Evolutionary conservation across 192 early-diverging fungal species (phyloP).

Genomic region (Umbelopsis isabellina): DNA sequence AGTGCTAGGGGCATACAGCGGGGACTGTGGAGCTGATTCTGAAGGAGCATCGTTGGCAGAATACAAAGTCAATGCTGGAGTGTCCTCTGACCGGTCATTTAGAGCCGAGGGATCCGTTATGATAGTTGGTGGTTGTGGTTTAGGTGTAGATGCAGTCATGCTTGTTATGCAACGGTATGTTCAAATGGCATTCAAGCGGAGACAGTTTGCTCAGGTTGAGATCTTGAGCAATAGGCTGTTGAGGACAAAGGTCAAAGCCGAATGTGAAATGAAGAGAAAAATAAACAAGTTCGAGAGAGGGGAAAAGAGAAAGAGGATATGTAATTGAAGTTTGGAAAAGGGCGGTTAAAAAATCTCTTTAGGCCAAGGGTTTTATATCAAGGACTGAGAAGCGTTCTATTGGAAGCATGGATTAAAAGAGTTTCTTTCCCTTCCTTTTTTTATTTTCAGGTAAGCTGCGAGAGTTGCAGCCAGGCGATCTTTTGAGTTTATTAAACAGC

Average conservation of each 20-base stretch:
- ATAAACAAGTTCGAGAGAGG: not conserved
- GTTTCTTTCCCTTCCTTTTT: too few relatives aligned
- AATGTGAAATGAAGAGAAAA: not conserved
- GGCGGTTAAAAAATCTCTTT: too few relatives aligned
- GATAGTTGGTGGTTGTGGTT: constrained; percentile 23
- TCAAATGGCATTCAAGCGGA: too few relatives aligned
- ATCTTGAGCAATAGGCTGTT: too few relatives aligned
- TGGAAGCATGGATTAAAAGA: too few relatives aligned
- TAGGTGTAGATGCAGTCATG: constrained; percentile 6
- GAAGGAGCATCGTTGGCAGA: not conserved
- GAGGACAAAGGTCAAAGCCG: too few relatives aligned
- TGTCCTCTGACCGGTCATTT: constrained; percentile 14
- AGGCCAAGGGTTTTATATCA: too few relatives aligned
- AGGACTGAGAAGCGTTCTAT: too few relatives aligned
- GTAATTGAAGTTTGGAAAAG: too few relatives aligned
- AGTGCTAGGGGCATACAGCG: not conserved
- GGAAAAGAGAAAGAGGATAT: not conserved
- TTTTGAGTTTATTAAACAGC: too few relatives aligned
- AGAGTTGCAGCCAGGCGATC: not conserved
- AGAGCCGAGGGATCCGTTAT: constrained; percentile 30
- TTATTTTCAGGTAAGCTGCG: not conserved
- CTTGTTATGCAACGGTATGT: not conserved
- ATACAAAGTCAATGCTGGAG: constrained; percentile 3
- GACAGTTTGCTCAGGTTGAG: too few relatives aligned
- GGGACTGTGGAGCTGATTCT: not conserved